Conservation (phyloP, 2,329 filamentous ascomycete genomes). For the Cercospora canescens region DNA sequence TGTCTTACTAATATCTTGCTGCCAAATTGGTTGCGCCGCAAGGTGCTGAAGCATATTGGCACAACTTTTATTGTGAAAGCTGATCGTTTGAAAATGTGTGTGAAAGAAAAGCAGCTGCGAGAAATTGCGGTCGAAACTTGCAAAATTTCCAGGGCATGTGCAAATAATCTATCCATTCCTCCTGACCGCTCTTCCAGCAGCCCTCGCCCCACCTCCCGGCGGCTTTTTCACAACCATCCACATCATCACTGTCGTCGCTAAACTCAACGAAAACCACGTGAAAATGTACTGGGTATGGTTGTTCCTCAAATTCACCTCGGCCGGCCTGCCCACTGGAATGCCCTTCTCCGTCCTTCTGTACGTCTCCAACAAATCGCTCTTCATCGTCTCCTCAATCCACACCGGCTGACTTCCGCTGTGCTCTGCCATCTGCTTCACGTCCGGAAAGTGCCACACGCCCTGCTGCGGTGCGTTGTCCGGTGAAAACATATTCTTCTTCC, state of each 20-base stretch:
- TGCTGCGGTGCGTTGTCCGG: slow-evolving; percentile 82
- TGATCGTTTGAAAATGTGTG: too few species aligned
- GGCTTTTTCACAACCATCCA: slow-evolving; percentile 94
- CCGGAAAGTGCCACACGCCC: slow-evolving; percentile 91
- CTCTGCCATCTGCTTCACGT: slow-evolving; percentile 86
- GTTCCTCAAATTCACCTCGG: slow-evolving; percentile 91
- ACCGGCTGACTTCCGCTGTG: slow-evolving; percentile 81
- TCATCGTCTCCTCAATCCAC: slow-evolving; percentile 95
- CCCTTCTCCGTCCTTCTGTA: slow-evolving; percentile 77
- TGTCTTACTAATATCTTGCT: too few species aligned
- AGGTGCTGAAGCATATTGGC: too few species aligned
- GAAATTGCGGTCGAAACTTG: too few species aligned
- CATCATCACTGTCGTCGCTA: slow-evolving; percentile 88
- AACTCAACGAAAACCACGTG: slow-evolving; percentile 86
- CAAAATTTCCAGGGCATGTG: neutral
- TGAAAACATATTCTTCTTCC: slow-evolving; percentile 98
- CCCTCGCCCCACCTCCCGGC: slow-evolving; percentile 41
- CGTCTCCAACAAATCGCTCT: slow-evolving; percentile 73
- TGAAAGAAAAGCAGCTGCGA: too few species aligned
- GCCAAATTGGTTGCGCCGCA: too few species aligned
- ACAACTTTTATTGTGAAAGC: too few species aligned
- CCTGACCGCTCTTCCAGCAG: neutral
- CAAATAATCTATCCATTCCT: neutral
- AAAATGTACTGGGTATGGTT: slow-evolving; percentile 99
- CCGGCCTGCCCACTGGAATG: slow-evolving; percentile 81